Evolutionary conservation across 768 basidiomycete genomes (phyloP).

Genomic region (Termitomyces heimii): DNA sequence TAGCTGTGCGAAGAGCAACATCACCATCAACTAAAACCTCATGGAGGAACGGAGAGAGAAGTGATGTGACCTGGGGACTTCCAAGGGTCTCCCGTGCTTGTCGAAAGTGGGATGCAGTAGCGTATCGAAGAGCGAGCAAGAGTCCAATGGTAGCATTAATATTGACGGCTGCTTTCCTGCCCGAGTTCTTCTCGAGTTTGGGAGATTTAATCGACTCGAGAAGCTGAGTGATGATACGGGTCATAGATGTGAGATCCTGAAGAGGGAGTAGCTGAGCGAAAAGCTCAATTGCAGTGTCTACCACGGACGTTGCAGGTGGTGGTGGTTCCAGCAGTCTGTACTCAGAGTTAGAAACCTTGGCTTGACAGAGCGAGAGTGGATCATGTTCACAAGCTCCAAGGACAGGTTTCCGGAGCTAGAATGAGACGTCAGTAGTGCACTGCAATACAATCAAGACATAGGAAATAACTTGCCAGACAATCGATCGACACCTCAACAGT

Average conservation of each 20-base stretch:
- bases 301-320: conserved; percentile 74
- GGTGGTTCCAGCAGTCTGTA: conserved; percentile 54
- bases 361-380: conserved; percentile 61
- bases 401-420: conserved; percentile 69
- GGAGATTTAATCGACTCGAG: conserved; percentile 63
- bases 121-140: conserved; percentile 58
- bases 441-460: background rate
- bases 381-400: conserved; percentile 87
- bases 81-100: conserved; percentile 66
- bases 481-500: conserved; percentile 78
- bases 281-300: conserved; percentile 85
- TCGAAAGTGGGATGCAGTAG: conserved; percentile 44
- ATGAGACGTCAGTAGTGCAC: conserved; percentile 6
- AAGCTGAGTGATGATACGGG: conserved; percentile 50
- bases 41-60: conserved; percentile 74
- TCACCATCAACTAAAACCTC: conserved; percentile 82
- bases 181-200: conserved; percentile 83
- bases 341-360: conserved; percentile 35
- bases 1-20: conserved; percentile 63
- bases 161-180: conserved; percentile 77
- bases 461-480: conserved; percentile 48
- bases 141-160: conserved; percentile 78
- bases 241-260: conserved; percentile 60
- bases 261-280: conserved; percentile 75
- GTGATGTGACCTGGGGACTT: conserved; percentile 50